Evolutionary conservation across 331 rosid species (phyloP), one percentile per base, ranked within the genome.

Genomic region (Prunus yedoensis): DNA sequence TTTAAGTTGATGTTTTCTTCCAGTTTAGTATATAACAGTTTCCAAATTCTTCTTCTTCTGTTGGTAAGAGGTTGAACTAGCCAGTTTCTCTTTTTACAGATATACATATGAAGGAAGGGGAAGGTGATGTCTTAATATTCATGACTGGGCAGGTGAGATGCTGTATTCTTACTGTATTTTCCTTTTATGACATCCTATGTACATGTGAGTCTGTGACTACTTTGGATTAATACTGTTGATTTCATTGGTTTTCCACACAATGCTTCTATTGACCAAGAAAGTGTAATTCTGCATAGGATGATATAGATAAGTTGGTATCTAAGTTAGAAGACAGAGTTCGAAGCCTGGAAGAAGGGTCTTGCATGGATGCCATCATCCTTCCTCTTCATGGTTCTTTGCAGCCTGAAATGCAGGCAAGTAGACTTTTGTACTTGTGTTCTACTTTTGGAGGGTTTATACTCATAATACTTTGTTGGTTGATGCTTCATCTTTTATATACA

Each of bases 381-480:
- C 99, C 99, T 54, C 90, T 94, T 66, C 99, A 94, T 52, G 97
- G 99, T 78, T 94, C 99, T 66, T 85, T 94, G 84, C 97, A 96
- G 73, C 99, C 99, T 75, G 97, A 94, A 84, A 83, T 92, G 91
- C 99, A 94, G 93, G 99, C 86, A 77, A 83, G 96, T 79, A 61
- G 61, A 52, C 54, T 75, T 0, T 57, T 17, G 57, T 15, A 49
- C 20, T 75, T 61, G 27, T 10, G 16, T 65, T 46, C 10, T 54
- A 18, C n/a, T 58, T 50, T 27, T 50, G n/a, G 43, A 56, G 23
- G 63, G 23, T 64, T 75, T 35, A 35, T 49, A 8, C 47, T 35
- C 63, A 18, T 46, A 38, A 30, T 35, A 38, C 35, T 65, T 64
- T 73, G 75, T 5, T 45, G 49, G 59, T 70, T 71, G 71, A 66